Base-by-base conservation (phyloP, 2,329 filamentous ascomycete genomes). In the Endothia cerciana region DNA sequence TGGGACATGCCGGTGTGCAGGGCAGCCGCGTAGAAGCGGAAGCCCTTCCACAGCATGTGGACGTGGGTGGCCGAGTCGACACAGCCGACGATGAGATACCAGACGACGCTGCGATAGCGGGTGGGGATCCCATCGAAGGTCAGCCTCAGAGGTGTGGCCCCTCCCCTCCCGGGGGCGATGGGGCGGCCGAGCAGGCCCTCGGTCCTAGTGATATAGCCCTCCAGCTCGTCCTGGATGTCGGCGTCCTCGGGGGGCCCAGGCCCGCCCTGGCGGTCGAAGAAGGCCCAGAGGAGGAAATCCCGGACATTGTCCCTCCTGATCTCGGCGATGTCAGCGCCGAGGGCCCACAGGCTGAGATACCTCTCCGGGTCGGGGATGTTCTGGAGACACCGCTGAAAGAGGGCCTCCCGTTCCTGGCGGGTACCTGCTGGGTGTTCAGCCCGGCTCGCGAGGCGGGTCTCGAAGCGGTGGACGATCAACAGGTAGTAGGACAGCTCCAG, bases 261-360 rank as follows among this genome's bases (percentile, higher is more conserved):
- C 38, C 33, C 40, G n/a, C 47, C 22, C 22, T 57, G 45, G 36
- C 71, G 71, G 58, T 89, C 87, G 66, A 89, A 85, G 71, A 92
- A 87, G 1, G 86, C 88, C 90, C 90, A 92, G 10, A 85, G 79
- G 28, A 90, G 74, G 70, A 91, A 91, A 68, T 90, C 87, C 69
- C 81, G 83, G 62, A 91, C 76, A 71, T 92, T 91, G n/a, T 91
- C 88, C n/a, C 84, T 79, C 55, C 83, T 80, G 63, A 92, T 86
- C 41, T 89, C 86, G 22, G 79, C 74, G 1, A 79, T 65, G 11
- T 83, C 78, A 1, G 88, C 86, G 40, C 85, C 86, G n/a, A 87
- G 79, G 69, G 91, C 91, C 90, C 90, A 92, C 67, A 81, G 80
- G 59, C 78, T 80, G 51, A 92, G 69, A 71, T 90, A 92, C 28